Evolutionary conservation across 1,139 yeast species (phyloP).

Genomic region (Debaryomyces udenii): DNA sequence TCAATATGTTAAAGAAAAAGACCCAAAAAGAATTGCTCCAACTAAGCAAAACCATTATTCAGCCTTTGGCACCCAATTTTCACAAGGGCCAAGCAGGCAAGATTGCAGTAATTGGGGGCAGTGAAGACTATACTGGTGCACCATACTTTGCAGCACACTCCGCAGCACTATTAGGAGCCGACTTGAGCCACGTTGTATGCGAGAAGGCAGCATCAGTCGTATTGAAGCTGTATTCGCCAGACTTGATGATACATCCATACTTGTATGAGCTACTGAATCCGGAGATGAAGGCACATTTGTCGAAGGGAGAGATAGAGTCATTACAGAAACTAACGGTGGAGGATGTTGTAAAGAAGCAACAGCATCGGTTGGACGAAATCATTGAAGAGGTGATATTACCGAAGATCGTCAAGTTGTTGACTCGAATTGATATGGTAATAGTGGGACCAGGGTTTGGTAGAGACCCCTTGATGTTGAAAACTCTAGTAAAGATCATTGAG

Average conservation of each 20-base stretch:
- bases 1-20: constrained; percentile 30
- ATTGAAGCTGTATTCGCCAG: constrained; percentile 88
- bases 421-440: constrained; percentile 76
- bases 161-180: constrained; percentile 83
- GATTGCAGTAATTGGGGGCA: constrained; percentile 87
- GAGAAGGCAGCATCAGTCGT: constrained; percentile 76
- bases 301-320: constrained; percentile 19
- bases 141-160: constrained; percentile 90
- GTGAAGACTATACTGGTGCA: constrained; percentile 96
- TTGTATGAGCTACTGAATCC: constrained; percentile 42
- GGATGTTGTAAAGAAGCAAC: constrained; percentile 23
- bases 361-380: constrained; percentile 29
- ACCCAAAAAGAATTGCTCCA: constrained; percentile 51
- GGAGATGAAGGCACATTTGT: constrained; percentile 17
- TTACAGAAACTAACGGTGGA: constrained; percentile 20
- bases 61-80: constrained; percentile 71
- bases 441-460: constrained; percentile 96
- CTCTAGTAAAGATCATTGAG: constrained; percentile 59
- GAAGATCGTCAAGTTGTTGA: constrained; percentile 55
- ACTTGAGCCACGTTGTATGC: constrained; percentile 85
- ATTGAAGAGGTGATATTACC: constrained; percentile 53
- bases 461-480: constrained; percentile 65
- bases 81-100: constrained; percentile 96
- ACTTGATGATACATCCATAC: constrained; percentile 95
- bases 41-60: constrained; percentile 60